Evolutionary conservation across 2,329 filamentous ascomycete genomes (phyloP), one percentile per base, ranked within the genome.

Genomic region (Pseudogymnoascus sp.): DNA sequence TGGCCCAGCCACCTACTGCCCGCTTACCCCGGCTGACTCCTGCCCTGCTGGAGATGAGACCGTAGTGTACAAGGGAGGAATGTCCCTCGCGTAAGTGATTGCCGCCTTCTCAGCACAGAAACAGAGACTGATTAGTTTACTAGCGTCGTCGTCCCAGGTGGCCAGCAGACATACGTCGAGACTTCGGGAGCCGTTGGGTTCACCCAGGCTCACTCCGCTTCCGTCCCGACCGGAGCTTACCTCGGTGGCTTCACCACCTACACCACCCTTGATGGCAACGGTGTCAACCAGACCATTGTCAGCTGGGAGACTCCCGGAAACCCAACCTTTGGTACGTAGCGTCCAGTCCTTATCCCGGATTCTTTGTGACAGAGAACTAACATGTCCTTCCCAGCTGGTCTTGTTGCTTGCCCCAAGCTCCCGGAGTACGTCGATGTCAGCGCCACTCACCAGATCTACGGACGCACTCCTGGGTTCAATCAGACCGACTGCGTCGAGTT

Each of bases 141-240:
- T 53, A 60, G 77, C 75, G 80, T 83, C 33, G 70, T 78, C 31
- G 86, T 88, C 4, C 85, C 86, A 4, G 86, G 86, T 29, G 86
- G 87, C 26, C 86, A 89, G 69, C 74, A 78, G 64, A 78, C 87
- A 68, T 89, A 84, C 72, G 77, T 88, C 63, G 76, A 74, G 2
- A 76, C 80, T 3, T 72, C 77, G 26, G 87, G 86, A 5, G 75
- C 78, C 9, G 72, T 89, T 63, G 76, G 77, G 62, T 88, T 83
- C 75, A 83, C 84, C 0, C 66, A 69, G 19, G 78, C 85, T 0
- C 84, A 88, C 74, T 85, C 83, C 0, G 74, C 72, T 2, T 74
- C 69, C 63, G 79, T 81, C 4, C 84, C 85, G 0, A 65, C 73
- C 0, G 84, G 83, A 9, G 80, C 83, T 7, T 72, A 79, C 38